These are phyloP conservation scores for Cladophialophora chaetospira DNA, from an alignment of 2,329 filamentous ascomycete genomes.

Conservation along the genomic window DNA sequence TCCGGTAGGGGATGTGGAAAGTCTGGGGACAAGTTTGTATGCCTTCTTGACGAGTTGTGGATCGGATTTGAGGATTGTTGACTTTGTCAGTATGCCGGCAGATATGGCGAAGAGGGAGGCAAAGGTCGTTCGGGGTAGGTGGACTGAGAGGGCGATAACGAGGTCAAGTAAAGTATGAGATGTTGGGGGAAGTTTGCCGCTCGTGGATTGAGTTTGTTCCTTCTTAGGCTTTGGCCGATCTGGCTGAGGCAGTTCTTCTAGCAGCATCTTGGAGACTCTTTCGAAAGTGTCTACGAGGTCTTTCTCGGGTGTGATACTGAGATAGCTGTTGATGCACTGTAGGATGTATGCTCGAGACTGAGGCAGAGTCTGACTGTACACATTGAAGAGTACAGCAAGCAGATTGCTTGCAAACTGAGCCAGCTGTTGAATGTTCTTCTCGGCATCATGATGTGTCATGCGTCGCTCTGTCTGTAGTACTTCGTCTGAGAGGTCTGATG, in stretches of 20 bases:
- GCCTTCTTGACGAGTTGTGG: slow-evolving; percentile 98
- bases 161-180: slow-evolving; percentile 95
- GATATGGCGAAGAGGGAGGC: slow-evolving; percentile 83
- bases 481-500: slow-evolving; percentile 68
- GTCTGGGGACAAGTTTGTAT: slow-evolving; percentile 92
- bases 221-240: slow-evolving; percentile 66
- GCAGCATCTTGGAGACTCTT: slow-evolving; percentile 81
- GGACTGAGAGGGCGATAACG: slow-evolving; percentile 92
- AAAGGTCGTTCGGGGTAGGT: slow-evolving; percentile 86
- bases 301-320: slow-evolving; percentile 78
- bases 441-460: slow-evolving; percentile 72
- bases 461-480: slow-evolving; percentile 76
- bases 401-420: slow-evolving; percentile 81
- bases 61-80: slow-evolving; percentile 61
- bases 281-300: slow-evolving; percentile 88
- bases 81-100: slow-evolving; percentile 75
- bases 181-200: slow-evolving; percentile 82
- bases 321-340: slow-evolving; percentile 89
- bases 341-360: slow-evolving; percentile 89
- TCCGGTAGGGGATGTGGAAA: slow-evolving; percentile 79
- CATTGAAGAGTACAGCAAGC: slow-evolving; percentile 96
- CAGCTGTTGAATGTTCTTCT: slow-evolving; percentile 80
- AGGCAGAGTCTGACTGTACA: slow-evolving; percentile 93
- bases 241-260: slow-evolving; percentile 64
- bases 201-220: slow-evolving; percentile 58